phyloP scores from a whole-genome alignment of 2,329 filamentous ascomycete genomes.

The Phialophora macrospora region DNA sequence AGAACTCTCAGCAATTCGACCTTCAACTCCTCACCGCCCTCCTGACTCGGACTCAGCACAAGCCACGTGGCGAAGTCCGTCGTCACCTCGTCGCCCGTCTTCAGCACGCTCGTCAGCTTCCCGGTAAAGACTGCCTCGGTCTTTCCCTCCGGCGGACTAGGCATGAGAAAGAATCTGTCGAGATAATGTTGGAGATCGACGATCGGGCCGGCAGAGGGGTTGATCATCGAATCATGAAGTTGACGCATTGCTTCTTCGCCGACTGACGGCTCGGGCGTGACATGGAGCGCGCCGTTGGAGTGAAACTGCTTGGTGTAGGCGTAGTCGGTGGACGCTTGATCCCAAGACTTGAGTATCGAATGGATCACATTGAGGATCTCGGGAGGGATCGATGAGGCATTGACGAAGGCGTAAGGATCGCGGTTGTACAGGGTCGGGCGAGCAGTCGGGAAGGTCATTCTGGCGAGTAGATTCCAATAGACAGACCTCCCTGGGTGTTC shows the following conservation, averaged over 20 bases:
- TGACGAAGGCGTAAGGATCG: constrained; percentile 23
- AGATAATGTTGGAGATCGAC: constrained; percentile 24
- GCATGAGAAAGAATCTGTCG: constrained; percentile 22
- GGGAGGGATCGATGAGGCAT: constrained; percentile 8
- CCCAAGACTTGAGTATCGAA: constrained; percentile 22
- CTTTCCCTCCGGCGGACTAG: constrained; percentile 10
- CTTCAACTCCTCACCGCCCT: constrained; percentile 8
- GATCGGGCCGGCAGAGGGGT: constrained; percentile 12
- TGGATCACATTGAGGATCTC: constrained; percentile 10
- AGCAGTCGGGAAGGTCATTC: not conserved
- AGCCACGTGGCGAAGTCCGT: constrained; percentile 26
- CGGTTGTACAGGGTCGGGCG: constrained; percentile 10
- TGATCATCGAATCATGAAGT: constrained; percentile 22
- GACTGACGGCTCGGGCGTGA: constrained; percentile 5
- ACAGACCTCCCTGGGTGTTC: not conserved
- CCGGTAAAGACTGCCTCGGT: constrained; percentile 22
- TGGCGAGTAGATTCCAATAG: not conserved
- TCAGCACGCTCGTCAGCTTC: constrained; percentile 12
- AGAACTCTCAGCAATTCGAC: constrained; percentile 21
- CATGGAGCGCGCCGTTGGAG: constrained; percentile 18
- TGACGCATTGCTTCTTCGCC: constrained; percentile 14
- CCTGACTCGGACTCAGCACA: not conserved
- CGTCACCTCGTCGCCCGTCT: constrained; percentile 15
- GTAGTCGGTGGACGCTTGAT: constrained; percentile 24
- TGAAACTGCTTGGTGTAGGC: constrained; percentile 16